Evolutionary conservation across 2,329 filamentous ascomycete genomes (phyloP), one percentile per base, ranked within the genome.

Genomic region (Aspergillus versicolor): DNA sequence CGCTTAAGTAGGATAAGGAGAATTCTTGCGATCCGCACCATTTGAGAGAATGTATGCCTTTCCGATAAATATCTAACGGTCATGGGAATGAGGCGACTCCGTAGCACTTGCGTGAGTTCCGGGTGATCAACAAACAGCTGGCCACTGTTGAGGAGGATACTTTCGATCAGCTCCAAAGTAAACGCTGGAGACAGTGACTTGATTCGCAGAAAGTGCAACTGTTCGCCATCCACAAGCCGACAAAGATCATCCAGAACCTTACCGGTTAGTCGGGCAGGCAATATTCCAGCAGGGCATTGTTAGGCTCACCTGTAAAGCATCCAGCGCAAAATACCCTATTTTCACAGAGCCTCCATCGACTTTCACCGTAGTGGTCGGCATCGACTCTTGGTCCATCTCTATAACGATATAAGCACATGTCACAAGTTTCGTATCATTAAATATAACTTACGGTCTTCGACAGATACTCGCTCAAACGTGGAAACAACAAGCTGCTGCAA

Each of bases 401-500:
- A 30, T 4, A 37, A 38, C 21, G 34, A 32, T 38, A 52, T 64
- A 24, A 65, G 58, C 24, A 43, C 30, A 24, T 43, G 32, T 15
- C 12, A 15, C 8, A 45, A 41, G 34, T 40, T 12, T 22, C 12
- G 43, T 9, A 32, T 30, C 19, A 15, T 5, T 4, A n/a, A 27
- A 27, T 2, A 19, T 32, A 12, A 81, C 84, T 72, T 75, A 88
- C 87, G 87, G 71, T 97, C 92, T 78, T 97, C 92, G 5, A 79
- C 78, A 0, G 87, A 84, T 2, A 97, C 91, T 72, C 95, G 94
- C 71, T 97, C 94, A 74, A 97, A 97, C 0, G 96, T 89, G 0
- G 90, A 89, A 32, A 94, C 91, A 7, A 97, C 88, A 13, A 99
- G 83, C 73, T 97, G 94, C 74, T 97, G 93, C 53, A 99, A 79